phyloP scores from a whole-genome alignment of 1,284 basidiomycete genomes.

The Hymenochaete sp. region DNA sequence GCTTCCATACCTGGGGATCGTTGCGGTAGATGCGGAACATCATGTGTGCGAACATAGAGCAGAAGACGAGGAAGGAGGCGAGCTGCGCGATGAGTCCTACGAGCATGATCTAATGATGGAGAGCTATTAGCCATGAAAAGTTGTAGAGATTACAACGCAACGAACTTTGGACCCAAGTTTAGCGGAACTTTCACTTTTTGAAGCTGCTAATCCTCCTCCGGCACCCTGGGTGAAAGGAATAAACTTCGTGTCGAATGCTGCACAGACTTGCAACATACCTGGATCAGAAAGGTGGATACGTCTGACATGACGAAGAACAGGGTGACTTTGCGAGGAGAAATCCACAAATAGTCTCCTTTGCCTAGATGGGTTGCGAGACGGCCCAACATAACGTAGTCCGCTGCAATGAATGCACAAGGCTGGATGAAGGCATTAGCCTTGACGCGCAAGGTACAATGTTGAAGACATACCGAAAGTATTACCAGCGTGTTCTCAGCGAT shows the following conservation, averaged over 20 bases:
- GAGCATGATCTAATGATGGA: conserved; percentile 48
- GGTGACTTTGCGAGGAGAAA: conserved; percentile 46
- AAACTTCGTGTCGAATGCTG: neutral
- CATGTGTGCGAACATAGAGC: conserved; percentile 48
- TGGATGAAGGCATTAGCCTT: conserved; percentile 19
- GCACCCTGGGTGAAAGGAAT: conserved; percentile 31
- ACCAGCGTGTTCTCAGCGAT: conserved; percentile 56
- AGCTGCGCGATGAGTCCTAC: conserved; percentile 57
- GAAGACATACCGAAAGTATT: conserved; percentile 47
- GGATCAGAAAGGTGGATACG: conserved; percentile 60
- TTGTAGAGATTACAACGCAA: conserved; percentile 4
- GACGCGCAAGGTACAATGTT: no score
- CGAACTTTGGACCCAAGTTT: conserved; percentile 31
- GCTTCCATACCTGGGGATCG: conserved; percentile 39
- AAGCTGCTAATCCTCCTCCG: conserved; percentile 33
- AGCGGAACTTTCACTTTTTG: conserved; percentile 25
- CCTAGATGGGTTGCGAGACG: conserved; percentile 46
- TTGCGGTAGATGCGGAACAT: conserved; percentile 41
- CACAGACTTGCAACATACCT: conserved; percentile 28
- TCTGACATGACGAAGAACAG: conserved; percentile 49
- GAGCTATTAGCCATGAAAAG: conserved; percentile 1
- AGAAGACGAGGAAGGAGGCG: conserved; percentile 55
- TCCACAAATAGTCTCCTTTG: conserved; percentile 43
- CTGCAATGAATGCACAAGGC: conserved; percentile 73
- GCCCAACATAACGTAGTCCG: conserved; percentile 62